A percentile compares a stretch with the other conserved stretches of the same genome.
These are phyloP conservation scores for Nannochloropsis salina DNA, from an alignment of 108 stramenopile species.

Conservation along the genomic window DNA sequence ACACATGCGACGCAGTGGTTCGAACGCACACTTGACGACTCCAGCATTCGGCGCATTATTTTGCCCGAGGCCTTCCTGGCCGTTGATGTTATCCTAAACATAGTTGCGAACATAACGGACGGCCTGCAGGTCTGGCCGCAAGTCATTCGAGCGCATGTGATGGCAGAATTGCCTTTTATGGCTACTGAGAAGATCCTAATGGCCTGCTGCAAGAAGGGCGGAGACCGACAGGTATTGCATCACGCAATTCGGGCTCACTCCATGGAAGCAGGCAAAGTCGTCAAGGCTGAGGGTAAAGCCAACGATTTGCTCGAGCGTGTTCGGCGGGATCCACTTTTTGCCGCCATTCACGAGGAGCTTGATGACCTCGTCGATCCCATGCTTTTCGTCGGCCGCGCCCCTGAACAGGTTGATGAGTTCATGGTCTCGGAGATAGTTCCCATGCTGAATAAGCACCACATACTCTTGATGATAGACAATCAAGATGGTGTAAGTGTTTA, in stretches of 20 bases:
- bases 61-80: slow-evolving; percentile 95
- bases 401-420: slow-evolving; percentile 91
- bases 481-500: slow-evolving; percentile 90
- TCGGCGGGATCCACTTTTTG: slow-evolving; percentile 73
- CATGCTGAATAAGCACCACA: slow-evolving; percentile 69
- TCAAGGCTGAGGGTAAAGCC: slow-evolving; percentile 93
- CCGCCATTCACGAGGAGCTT: slow-evolving; percentile 77
- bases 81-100: slow-evolving; percentile 83
- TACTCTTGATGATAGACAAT: slow-evolving; percentile 63
- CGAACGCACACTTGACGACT: slow-evolving; percentile 97
- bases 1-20: slow-evolving; percentile 97
- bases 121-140: slow-evolving; percentile 97
- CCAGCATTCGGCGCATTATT: slow-evolving; percentile 88
- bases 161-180: slow-evolving; percentile 98
- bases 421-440: slow-evolving; percentile 77
- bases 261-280: slow-evolving; percentile 94
- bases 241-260: slow-evolving; percentile 86
- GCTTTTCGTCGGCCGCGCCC: slow-evolving; percentile 85
- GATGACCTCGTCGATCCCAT: slow-evolving; percentile 80
- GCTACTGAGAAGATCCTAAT: slow-evolving; percentile 97
- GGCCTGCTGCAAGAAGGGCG: slow-evolving; percentile 97
- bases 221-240: slow-evolving; percentile 93
- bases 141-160: slow-evolving; percentile 82
- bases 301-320: slow-evolving; percentile 95
- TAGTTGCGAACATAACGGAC: slow-evolving; percentile 84